Evolutionary conservation across 495 filamentous ascomycete genomes (phyloP).

Genomic region (Podospora fimiseda): DNA sequence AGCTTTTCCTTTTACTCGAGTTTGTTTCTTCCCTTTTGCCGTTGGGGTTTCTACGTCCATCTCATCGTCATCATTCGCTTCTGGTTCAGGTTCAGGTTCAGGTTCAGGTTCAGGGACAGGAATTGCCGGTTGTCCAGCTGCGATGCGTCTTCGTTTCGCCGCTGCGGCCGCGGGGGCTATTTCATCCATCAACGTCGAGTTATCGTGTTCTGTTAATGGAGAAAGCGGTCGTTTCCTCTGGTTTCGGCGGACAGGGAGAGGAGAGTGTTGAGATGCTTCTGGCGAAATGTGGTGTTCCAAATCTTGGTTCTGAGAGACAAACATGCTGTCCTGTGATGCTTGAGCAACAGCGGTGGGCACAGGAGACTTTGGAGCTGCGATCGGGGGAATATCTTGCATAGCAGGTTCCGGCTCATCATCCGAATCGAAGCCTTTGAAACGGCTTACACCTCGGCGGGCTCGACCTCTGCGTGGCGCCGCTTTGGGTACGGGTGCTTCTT

Average conservation of each 20-base stretch:
- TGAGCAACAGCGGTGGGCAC: neutral
- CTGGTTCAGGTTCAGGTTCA: conserved; percentile 10
- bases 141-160: conserved; percentile 62
- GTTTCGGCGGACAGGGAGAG: conserved; percentile 18
- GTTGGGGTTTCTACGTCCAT: conserved; percentile 14
- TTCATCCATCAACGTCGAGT: conserved; percentile 50
- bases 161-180: conserved; percentile 66
- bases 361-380: neutral
- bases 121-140: conserved; percentile 35
- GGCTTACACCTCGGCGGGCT: conserved; percentile 43
- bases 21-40: conserved; percentile 10
- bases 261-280: conserved; percentile 16
- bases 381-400: conserved; percentile 16
- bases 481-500: conserved; percentile 13
- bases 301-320: conserved; percentile 29
- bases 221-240: conserved; percentile 42
- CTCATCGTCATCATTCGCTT: conserved; percentile 12
- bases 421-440: conserved; percentile 65
- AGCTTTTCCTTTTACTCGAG: conserved; percentile 20
- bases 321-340: conserved; percentile 24
- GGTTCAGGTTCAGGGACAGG: conserved; percentile 14
- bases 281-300: conserved; percentile 20
- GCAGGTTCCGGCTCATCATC: conserved; percentile 25
- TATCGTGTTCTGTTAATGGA: conserved; percentile 30
- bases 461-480: conserved; percentile 18